Evolutionary conservation across 306 rosid genomes (phyloP), one percentile per base, ranked within the genome.

Genomic region (Senna tora): DNA sequence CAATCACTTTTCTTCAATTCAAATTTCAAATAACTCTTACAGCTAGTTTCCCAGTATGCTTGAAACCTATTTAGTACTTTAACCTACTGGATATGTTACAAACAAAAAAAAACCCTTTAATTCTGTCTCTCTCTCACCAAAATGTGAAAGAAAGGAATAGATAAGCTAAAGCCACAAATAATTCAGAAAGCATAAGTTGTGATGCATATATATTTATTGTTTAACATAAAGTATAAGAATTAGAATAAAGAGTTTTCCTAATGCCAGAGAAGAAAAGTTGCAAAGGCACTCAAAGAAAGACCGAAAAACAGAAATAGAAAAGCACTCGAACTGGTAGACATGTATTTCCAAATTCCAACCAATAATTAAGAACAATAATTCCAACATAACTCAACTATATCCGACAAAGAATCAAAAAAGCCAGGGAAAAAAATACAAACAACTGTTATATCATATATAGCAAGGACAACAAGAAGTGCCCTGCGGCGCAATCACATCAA

Each of bases 291-390:
- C 73, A 56, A 72, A 54, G 74, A 46, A 67, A 71, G 49, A 64
- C 71, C 45, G 55, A 79, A 66, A 56, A 38, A 66, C 20, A 65
- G 4, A 75, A 75, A 72, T 5, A 15, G 62, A 63, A 71, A 75
- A 52, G 73, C 36, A 54, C 69, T 39, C 54, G 69, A 67, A 72
- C 55, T 47, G 70, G 77, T 55, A 28, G 74, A 73, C 76, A 58
- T 2, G 67, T 46, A 69, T 72, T 53, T 73, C 22, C 57, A 67
- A 69, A 67, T 53, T 73, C 22, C 57, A 67, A 75, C 67, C 77
- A 68, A 83, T 61, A 28, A 62, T 83, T 67, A 72, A 55, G 49
- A 53, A 28, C 56, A 47, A 71, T 60, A 75, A 71, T 67, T 71
- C 49, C 69, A 60, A 59, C 36, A 72, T 21, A 67, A 75, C 76